Conservation (phyloP, 768 basidiomycete species). For the Mycena chlorophos region DNA sequence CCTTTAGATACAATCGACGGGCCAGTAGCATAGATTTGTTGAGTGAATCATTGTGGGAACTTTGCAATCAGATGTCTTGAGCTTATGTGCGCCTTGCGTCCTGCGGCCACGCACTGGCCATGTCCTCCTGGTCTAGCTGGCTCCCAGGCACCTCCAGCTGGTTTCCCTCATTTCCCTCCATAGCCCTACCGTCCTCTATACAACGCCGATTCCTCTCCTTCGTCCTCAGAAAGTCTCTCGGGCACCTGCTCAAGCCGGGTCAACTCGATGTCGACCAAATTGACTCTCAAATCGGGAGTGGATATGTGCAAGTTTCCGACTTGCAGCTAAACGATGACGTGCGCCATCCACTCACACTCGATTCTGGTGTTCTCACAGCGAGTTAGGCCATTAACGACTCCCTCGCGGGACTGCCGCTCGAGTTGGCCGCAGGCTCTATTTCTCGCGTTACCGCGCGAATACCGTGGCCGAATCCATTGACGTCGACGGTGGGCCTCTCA, state of each 20-base stretch:
- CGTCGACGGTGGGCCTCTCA: constrained; percentile 69
- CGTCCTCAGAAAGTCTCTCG: constrained; percentile 77
- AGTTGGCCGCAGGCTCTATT: constrained; percentile 69
- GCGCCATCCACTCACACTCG: constrained; percentile 26
- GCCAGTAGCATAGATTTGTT: too few species aligned
- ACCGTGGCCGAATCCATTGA: constrained; percentile 83
- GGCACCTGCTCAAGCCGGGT: constrained; percentile 84
- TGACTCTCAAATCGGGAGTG: constrained; percentile 91
- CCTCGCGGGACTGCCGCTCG: constrained; percentile 63
- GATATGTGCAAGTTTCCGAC: constrained; percentile 83
- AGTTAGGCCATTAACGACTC: constrained; percentile 77
- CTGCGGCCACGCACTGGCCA: constrained; percentile 19
- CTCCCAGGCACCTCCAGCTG: constrained; percentile 39
- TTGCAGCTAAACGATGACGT: constrained; percentile 78
- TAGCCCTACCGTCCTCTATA: constrained; percentile 67
- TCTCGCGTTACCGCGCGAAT: constrained; percentile 75
- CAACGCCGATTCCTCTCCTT: constrained; percentile 91
- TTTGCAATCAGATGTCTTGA: too few species aligned
- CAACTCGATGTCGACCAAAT: constrained; percentile 86
- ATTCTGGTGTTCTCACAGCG: constrained; percentile 18
- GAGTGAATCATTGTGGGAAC: too few species aligned
- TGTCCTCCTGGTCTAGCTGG: constrained; percentile 51
- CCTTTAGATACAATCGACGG: background rate
- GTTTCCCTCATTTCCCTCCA: constrained; percentile 63
- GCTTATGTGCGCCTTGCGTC: background rate